These are phyloP conservation scores for Fusarium paranaense DNA, from an alignment of 2,329 filamentous ascomycete species.

Conservation along the genomic window DNA sequence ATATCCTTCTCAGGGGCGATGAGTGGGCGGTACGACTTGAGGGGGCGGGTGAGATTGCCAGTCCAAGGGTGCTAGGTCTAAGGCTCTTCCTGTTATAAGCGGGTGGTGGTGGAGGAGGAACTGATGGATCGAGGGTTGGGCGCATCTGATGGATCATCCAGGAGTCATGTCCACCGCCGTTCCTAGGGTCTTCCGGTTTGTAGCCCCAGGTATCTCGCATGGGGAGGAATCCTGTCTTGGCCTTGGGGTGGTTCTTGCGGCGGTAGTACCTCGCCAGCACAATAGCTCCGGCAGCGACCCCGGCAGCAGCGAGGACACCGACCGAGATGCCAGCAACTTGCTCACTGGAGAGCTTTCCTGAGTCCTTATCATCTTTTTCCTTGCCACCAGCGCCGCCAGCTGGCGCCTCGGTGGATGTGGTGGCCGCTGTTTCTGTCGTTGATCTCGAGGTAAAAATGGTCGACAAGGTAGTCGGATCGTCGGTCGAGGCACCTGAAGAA, in stretches of 20 bases:
- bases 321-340: slow-evolving; percentile 70
- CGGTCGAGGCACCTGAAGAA: slow-evolving; percentile 2
- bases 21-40: slow-evolving; percentile 38
- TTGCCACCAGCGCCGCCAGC: slow-evolving; percentile 27
- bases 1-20: slow-evolving; percentile 49
- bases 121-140: slow-evolving; percentile 34
- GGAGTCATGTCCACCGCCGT: slow-evolving; percentile 35
- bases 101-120: slow-evolving; percentile 34
- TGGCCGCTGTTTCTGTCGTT: slow-evolving; percentile 24
- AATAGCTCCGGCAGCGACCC: slow-evolving; percentile 62
- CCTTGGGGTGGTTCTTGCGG: slow-evolving; percentile 52
- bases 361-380: slow-evolving; percentile 21
- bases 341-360: slow-evolving; percentile 47
- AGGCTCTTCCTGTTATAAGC: slow-evolving; percentile 47
- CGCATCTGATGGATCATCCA: slow-evolving; percentile 44
- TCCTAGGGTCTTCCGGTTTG: slow-evolving; percentile 43
- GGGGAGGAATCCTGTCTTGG: slow-evolving; percentile 54
- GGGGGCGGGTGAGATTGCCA: slow-evolving; percentile 55
- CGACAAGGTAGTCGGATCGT: slow-evolving; percentile 5
- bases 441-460: slow-evolving; percentile 11
- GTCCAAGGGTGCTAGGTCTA: slow-evolving; percentile 55
- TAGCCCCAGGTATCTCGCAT: slow-evolving; percentile 53
- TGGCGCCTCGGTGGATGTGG: slow-evolving; percentile 25
- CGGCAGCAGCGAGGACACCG: slow-evolving; percentile 62
- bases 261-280: slow-evolving; percentile 57